Conservation (phyloP, 768 basidiomycete species). For the Tricholomella constricta region DNA sequence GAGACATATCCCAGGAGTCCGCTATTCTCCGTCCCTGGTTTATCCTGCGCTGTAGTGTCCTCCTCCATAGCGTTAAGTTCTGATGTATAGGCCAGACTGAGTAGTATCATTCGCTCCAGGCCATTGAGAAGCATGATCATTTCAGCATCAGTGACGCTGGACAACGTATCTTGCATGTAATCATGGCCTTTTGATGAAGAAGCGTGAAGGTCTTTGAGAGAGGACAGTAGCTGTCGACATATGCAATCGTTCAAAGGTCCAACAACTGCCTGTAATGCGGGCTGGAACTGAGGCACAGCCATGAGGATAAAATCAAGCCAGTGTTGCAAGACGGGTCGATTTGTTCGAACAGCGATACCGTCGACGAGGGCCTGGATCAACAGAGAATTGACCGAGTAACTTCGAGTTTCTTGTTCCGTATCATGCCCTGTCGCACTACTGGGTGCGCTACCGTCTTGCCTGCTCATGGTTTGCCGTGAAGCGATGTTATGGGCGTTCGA, state of each 20-base stretch:
- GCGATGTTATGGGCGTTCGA: slow-evolving; percentile 44
- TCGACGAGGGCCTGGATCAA: slow-evolving; percentile 79
- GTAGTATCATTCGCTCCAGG: slow-evolving; percentile 76
- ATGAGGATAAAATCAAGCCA: slow-evolving; percentile 97
- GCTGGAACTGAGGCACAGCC: slow-evolving; percentile 85
- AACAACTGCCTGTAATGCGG: slow-evolving; percentile 64
- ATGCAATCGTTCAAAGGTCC: slow-evolving; percentile 79
- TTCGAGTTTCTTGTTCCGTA: slow-evolving; percentile 29
- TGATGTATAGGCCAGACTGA: slow-evolving; percentile 64
- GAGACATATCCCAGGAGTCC: slow-evolving; percentile 90
- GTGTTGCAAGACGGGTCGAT: slow-evolving; percentile 85
- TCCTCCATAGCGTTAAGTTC: slow-evolving; percentile 57
- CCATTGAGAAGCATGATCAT: slow-evolving; percentile 83
- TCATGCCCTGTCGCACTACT: slow-evolving; percentile 37
- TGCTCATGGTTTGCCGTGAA: slow-evolving; percentile 25
- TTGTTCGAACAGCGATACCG: slow-evolving; percentile 68
- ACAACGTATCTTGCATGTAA: slow-evolving; percentile 43
- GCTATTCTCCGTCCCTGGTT: slow-evolving; percentile 50
- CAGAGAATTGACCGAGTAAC: slow-evolving; percentile 65
- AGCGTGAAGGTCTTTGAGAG: slow-evolving; percentile 56
- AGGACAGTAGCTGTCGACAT: slow-evolving; percentile 63
- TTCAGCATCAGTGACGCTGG: slow-evolving; percentile 73
- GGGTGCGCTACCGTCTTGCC: slow-evolving; percentile 30
- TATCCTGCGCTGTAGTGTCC: slow-evolving; percentile 55
- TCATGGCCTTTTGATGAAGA: slow-evolving; percentile 39